Percentiles rank a stretch among this genome's conserved stretches.
These are phyloP conservation scores for Chernovozyma aurita DNA, from an alignment of 1,139 yeast genomes.

Conservation along the genomic window DNA sequence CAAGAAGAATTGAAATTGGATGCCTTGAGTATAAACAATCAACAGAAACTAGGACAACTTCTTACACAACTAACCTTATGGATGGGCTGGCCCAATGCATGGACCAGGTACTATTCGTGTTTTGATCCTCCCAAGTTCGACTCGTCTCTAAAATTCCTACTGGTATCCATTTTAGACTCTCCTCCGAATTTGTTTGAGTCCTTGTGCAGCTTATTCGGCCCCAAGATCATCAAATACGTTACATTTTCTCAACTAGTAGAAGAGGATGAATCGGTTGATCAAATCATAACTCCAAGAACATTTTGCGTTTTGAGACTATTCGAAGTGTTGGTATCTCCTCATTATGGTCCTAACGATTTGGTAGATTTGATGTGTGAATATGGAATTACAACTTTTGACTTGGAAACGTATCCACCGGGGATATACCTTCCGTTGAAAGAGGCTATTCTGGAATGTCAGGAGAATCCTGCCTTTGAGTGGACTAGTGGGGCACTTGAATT, in stretches of 20 bases:
- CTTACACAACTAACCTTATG: slow-evolving; percentile 59
- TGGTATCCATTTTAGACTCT: slow-evolving; percentile 36
- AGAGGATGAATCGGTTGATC: slow-evolving; percentile 60
- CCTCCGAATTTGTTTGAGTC: slow-evolving; percentile 60
- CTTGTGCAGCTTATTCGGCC: slow-evolving; percentile 46
- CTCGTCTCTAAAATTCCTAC: slow-evolving; percentile 27
- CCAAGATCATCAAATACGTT: slow-evolving; percentile 48
- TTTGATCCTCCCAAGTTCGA: slow-evolving; percentile 12
- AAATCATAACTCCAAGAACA: slow-evolving; percentile 60
- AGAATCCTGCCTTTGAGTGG: slow-evolving; percentile 49
- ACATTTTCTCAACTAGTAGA: slow-evolving; percentile 67
- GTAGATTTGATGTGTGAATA: slow-evolving; percentile 57
- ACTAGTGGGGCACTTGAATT: slow-evolving; percentile 48
- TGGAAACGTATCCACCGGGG: slow-evolving; percentile 75
- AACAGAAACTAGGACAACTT: slow-evolving; percentile 44
- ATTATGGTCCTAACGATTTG: slow-evolving; percentile 48
- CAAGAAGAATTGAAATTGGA: slow-evolving; percentile 72
- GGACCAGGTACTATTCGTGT: slow-evolving; percentile 53
- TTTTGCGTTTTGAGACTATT: slow-evolving; percentile 53
- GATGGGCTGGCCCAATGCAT: slow-evolving; percentile 72
- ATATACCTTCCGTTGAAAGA: slow-evolving; percentile 62
- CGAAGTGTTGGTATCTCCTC: slow-evolving; percentile 56
- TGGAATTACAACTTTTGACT: slow-evolving; percentile 44
- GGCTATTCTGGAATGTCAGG: slow-evolving; percentile 54
- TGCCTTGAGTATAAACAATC: slow-evolving; percentile 34